Evolutionary conservation across 352 stramenopile species (phyloP), one percentile per base, ranked within the genome.

Genomic region (Pythium brachiatum): DNA sequence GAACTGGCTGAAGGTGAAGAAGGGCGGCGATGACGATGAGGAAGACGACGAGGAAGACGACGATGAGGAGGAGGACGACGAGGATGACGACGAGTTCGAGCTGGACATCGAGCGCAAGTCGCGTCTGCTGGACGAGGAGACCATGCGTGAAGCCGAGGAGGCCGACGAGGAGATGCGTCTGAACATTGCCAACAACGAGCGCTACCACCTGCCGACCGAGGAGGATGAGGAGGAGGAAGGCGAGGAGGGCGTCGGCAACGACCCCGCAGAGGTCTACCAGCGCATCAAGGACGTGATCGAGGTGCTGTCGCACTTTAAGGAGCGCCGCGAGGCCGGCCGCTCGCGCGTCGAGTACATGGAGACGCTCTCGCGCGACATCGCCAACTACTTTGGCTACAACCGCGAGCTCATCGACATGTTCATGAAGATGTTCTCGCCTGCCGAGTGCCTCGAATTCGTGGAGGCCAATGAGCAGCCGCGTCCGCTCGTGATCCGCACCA

Each of bases 401-500:
- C 93, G 89, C 56, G 97, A 99, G 72, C 89, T 99, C 16, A 92
- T 99, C 36, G 96, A 99, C 70, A 96, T 99, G 78, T 95, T 95
- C 68, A 70, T 98, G 27, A 92, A 95, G 64, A 99, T 99, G 91
- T 99, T 99, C 69, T 97, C 93, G 47, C 97, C 97, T 0, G 90
- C 94, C 51, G 97, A 99, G 79, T 97, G 90, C 53, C 74, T 99
- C 18, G 97, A 99, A 74, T 99, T 99, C 73, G 79, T 99, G 26
- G 97, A 99, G 67, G 97, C 97, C 36, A 99, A 97, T 66, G 98
- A 99, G 65, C 96, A 97, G 69, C 89, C 95, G 32, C 88, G 98
- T 48, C 98, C 98, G 29, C 78, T 99, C 25, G 97, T 99, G 18
- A 98, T 99, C 57, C 92, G 98, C 57, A 98, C 96, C n/a, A 99